phyloP scores from a whole-genome alignment of 2,329 filamentous ascomycete genomes.

The Venturia asperata region DNA sequence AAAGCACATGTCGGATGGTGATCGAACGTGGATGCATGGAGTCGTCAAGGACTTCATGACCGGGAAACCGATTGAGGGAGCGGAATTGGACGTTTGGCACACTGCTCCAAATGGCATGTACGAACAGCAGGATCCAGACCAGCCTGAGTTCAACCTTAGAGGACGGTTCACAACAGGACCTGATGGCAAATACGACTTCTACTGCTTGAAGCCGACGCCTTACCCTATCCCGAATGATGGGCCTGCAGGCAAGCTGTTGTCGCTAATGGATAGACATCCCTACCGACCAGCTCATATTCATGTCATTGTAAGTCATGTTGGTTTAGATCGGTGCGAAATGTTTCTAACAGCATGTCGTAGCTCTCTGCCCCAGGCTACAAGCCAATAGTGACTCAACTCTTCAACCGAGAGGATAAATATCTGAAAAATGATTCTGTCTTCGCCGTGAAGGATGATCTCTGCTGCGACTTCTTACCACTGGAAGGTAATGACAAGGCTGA shows the following conservation, averaged over 20 bases:
- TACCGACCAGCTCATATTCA: slow-evolving; percentile 59
- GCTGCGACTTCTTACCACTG: slow-evolving; percentile 50
- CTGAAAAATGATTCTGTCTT: slow-evolving; percentile 53
- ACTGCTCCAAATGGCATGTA: slow-evolving; percentile 62
- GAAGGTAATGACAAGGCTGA: slow-evolving; percentile 46
- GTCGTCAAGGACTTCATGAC: slow-evolving; percentile 51
- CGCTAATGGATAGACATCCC: slow-evolving; percentile 54
- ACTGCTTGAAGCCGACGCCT: slow-evolving; percentile 37
- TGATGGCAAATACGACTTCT: slow-evolving; percentile 52
- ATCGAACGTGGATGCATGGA: slow-evolving; percentile 58
- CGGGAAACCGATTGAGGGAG: slow-evolving; percentile 56
- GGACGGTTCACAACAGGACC: slow-evolving; percentile 63
- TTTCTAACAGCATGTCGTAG: slow-evolving; percentile 27
- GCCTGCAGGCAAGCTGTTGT: slow-evolving; percentile 51
- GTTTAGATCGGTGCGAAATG: slow-evolving; percentile 15
- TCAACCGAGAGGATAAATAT: slow-evolving; percentile 59
- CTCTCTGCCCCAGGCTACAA: slow-evolving; percentile 54
- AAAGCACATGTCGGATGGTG: slow-evolving; percentile 39
- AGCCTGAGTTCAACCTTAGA: slow-evolving; percentile 66
- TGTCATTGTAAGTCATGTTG: slow-evolving; percentile 43
- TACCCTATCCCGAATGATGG: slow-evolving; percentile 53
- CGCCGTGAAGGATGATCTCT: slow-evolving; percentile 51
- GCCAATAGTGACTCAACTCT: slow-evolving; percentile 70
- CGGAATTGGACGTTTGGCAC: slow-evolving; percentile 72
- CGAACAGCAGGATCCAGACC: slow-evolving; percentile 65